phyloP scores from a whole-genome alignment of 805 yeast species.

The Helenozyma baotianmanensis region DNA sequence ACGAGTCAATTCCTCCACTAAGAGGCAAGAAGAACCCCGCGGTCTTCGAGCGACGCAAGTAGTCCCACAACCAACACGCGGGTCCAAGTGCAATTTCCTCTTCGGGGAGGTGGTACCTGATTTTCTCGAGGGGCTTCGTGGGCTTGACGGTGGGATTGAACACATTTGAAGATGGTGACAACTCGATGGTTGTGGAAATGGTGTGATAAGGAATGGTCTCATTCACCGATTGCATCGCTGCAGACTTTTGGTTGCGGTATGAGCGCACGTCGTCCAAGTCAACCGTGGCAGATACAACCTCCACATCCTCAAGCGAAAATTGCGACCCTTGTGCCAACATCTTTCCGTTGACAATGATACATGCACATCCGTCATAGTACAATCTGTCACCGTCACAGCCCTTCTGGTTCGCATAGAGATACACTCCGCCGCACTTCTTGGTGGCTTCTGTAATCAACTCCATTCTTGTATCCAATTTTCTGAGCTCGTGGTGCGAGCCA shows the following conservation, averaged over 20 bases:
- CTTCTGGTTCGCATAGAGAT: conserved; percentile 87
- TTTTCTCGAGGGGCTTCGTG: conserved; percentile 37
- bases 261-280: conserved; percentile 88
- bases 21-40: conserved; percentile 91
- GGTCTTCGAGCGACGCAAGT: conserved; percentile 82
- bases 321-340: conserved; percentile 93
- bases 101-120: conserved; percentile 75
- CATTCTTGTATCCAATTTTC: conserved; percentile 83
- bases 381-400: conserved; percentile 98
- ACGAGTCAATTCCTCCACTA: conserved; percentile 96
- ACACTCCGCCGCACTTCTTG: conserved; percentile 93
- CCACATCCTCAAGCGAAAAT: conserved; percentile 86
- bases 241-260: conserved; percentile 71
- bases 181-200: conserved; percentile 57
- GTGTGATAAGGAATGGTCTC: conserved; percentile 46
- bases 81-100: conserved; percentile 98
- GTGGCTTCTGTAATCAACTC: conserved; percentile 88
- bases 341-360: conserved; percentile 87
- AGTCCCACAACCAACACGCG: conserved; percentile 99
- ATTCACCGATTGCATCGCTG: conserved; percentile 64
- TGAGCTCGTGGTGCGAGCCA: conserved; percentile 95
- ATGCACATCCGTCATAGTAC: conserved; percentile 95
- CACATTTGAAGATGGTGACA: conserved; percentile 55
- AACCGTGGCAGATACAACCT: conserved; percentile 91
- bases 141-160: conserved; percentile 65